These are phyloP conservation scores for Cylindrodendrum hubeiense DNA, from an alignment of 2,329 filamentous ascomycete genomes.

Conservation along the genomic window DNA sequence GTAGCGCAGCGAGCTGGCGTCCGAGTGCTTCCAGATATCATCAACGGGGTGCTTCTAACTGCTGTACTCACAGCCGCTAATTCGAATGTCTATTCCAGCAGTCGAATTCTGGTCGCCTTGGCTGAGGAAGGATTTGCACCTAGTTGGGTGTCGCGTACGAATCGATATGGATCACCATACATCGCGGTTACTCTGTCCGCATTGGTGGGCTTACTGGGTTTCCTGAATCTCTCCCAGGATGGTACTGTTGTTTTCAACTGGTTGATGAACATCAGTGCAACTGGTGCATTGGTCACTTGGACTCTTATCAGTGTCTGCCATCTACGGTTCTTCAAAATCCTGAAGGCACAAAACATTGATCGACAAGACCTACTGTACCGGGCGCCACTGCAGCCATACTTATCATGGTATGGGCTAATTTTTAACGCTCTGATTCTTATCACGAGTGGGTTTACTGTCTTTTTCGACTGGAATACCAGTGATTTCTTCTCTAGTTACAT, in stretches of 20 bases:
- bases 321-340: slow-evolving; percentile 7
- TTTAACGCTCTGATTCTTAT: slow-evolving; percentile 9
- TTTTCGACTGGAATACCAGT: slow-evolving; percentile 8
- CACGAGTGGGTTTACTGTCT: slow-evolving; percentile 8
- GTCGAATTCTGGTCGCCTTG: slow-evolving; percentile 9
- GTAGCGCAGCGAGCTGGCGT: slow-evolving; percentile 6
- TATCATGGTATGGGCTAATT: slow-evolving; percentile 5
- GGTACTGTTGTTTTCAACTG: slow-evolving; percentile 14
- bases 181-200: slow-evolving; percentile 2
- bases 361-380: slow-evolving; percentile 8
- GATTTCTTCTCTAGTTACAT: slow-evolving; percentile 15
- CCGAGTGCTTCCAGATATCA: slow-evolving; percentile 5
- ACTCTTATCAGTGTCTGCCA: slow-evolving; percentile 14
- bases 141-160: neutral
- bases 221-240: slow-evolving; percentile 8
- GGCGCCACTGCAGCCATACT: slow-evolving; percentile 11
- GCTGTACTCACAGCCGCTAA: slow-evolving; percentile 9
- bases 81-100: slow-evolving; percentile 15
- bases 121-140: slow-evolving; percentile 6
- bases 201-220: neutral
- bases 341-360: slow-evolving; percentile 2
- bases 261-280: slow-evolving; percentile 17
- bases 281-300: slow-evolving; percentile 10
- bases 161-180: slow-evolving; percentile 8
- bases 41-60: slow-evolving; percentile 9